Percentiles rank a stretch among this genome's conserved stretches.
Conservation (phyloP, 2,329 filamentous ascomycete species). For the Tolypocladium nubicola region DNA sequence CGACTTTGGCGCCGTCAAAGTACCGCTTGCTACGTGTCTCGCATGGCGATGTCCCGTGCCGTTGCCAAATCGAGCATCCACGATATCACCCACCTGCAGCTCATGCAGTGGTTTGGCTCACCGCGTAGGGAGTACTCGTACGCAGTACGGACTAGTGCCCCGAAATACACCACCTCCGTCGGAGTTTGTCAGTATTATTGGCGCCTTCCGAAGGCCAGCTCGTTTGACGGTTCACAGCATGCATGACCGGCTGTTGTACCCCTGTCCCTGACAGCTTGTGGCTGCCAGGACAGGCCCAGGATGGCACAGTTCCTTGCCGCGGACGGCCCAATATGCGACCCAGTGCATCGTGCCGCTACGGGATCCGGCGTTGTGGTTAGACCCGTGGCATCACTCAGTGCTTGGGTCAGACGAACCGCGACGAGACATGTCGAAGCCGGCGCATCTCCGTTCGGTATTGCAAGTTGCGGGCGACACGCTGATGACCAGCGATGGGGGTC, state of each 20-base stretch:
- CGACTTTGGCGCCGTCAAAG: not conserved
- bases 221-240: conserved; percentile 6
- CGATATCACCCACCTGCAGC: not conserved
- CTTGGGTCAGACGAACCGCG: not conserved
- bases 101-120: not conserved
- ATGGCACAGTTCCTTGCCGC: not conserved
- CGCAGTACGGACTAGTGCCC: not conserved
- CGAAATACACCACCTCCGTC: not conserved
- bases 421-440: not conserved
- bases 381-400: not conserved
- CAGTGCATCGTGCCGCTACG: conserved; percentile 1
- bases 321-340: not conserved
- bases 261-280: conserved; percentile 4
- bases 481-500: not conserved
- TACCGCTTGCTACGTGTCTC: not conserved
- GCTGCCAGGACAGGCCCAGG: conserved; percentile 2
- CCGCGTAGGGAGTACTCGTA: not conserved
- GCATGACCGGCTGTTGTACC: conserved; percentile 3
- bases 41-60: not conserved
- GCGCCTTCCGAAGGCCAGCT: conserved; percentile 1
- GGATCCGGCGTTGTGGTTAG: conserved; percentile 6
- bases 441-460: not conserved
- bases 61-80: not conserved
- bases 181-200: not conserved
- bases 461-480: not conserved